Conservation (phyloP, 2,329 filamentous ascomycete species). For the Pseudopyrenochaeta lycopersici region DNA sequence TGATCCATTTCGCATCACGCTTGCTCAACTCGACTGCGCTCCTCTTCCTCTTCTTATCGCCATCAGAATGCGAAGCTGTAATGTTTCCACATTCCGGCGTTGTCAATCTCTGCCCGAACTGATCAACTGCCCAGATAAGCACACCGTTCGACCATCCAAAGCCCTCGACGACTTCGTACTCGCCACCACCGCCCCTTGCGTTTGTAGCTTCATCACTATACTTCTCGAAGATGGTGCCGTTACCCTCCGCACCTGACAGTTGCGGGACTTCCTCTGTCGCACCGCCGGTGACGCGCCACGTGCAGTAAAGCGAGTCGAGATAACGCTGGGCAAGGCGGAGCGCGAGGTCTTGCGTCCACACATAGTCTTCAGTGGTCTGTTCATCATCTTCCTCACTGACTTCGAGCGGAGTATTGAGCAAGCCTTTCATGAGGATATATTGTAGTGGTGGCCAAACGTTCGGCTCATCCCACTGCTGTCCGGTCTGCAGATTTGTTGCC, state of each 20-base stretch:
- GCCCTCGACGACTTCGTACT: constrained; percentile 74
- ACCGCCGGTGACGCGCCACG: constrained; percentile 73
- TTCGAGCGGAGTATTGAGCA: constrained; percentile 67
- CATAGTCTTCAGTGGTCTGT: constrained; percentile 53
- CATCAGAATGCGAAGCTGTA: constrained; percentile 33
- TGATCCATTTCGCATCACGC: constrained; percentile 44
- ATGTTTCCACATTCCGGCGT: constrained; percentile 59
- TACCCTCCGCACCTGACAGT: constrained; percentile 52
- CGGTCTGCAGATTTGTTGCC: constrained; percentile 68
- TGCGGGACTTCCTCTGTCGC: constrained; percentile 54
- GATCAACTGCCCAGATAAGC: constrained; percentile 71
- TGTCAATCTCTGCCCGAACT: constrained; percentile 65
- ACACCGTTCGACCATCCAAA: constrained; percentile 78
- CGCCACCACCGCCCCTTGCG: constrained; percentile 70
- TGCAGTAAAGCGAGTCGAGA: constrained; percentile 73
- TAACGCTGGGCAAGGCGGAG: constrained; percentile 71
- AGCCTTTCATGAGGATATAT: constrained; percentile 69
- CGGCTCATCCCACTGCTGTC: constrained; percentile 75
- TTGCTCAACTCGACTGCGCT: constrained; percentile 40
- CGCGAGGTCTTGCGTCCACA: constrained; percentile 64
- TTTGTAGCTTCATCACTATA: constrained; percentile 69
- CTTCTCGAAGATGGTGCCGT: constrained; percentile 76
- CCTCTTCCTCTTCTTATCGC: constrained; percentile 33
- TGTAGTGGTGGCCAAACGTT: constrained; percentile 75
- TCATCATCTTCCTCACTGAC: constrained; percentile 62